Evolutionary conservation across 2,329 filamentous ascomycete species (phyloP).

Genomic region (Beauveria brongniartii): DNA sequence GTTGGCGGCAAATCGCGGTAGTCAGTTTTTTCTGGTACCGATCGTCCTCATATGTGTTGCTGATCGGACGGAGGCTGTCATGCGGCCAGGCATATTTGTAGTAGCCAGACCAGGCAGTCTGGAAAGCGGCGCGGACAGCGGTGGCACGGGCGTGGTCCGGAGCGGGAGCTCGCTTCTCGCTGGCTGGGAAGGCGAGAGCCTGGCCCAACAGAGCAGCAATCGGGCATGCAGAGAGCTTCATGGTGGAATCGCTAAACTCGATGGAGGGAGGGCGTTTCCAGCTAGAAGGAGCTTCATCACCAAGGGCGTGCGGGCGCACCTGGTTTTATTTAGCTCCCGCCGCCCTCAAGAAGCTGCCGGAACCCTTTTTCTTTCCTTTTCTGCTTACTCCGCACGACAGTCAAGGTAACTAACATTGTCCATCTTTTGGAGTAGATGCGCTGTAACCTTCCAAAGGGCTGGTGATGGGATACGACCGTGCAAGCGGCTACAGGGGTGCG

Average conservation of each 20-base stretch:
- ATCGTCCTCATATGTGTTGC: constrained; percentile 58
- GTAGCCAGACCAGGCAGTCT: constrained; percentile 66
- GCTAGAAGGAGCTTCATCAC: neutral
- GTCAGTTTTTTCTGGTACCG: constrained; percentile 40
- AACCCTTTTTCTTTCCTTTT: neutral
- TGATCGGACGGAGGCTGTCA: constrained; percentile 65
- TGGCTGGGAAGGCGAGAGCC: constrained; percentile 2
- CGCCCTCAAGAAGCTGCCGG: neutral
- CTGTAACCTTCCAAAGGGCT: neutral
- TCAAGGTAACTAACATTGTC: neutral
- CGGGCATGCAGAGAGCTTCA: neutral
- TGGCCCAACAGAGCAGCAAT: neutral
- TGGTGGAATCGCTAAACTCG: neutral
- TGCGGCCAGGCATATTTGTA: constrained; percentile 67
- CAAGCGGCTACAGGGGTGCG: neutral
- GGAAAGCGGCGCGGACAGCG: constrained; percentile 44
- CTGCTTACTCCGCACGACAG: neutral
- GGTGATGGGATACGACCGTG: neutral
- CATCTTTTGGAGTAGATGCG: neutral
- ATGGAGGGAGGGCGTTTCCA: neutral
- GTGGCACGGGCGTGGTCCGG: constrained; percentile 7
- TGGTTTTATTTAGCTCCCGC: neutral
- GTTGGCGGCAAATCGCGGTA: neutral
- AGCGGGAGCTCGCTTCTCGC: constrained; percentile 1
- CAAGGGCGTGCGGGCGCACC: neutral